Evolutionary conservation across 805 yeast genomes (phyloP).

Genomic region (Nakazawaea holstii): DNA sequence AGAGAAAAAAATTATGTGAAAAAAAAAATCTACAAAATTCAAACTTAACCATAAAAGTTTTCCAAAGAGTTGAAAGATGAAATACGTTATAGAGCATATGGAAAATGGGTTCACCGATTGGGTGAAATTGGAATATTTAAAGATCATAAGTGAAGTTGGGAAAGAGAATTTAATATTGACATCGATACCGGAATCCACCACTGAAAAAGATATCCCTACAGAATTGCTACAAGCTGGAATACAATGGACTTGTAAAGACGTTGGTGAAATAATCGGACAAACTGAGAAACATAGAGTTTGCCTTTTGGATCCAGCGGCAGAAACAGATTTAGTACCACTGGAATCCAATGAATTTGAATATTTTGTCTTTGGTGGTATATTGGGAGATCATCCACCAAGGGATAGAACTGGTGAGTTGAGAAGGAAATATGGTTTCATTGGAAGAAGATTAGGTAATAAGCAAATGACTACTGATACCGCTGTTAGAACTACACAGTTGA

Average conservation of each 20-base stretch:
- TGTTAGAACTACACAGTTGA: constrained; percentile 81
- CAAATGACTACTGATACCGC: constrained; percentile 99
- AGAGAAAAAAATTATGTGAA: not conserved
- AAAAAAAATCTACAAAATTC: no score
- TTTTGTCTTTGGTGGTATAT: constrained; percentile 93
- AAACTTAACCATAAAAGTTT: no score
- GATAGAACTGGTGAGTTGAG: constrained; percentile 92
- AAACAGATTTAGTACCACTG: constrained; percentile 61
- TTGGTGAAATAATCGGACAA: constrained; percentile 43
- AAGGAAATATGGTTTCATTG: constrained; percentile 73
- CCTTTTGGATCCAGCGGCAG: constrained; percentile 85
- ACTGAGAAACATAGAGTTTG: constrained; percentile 54
- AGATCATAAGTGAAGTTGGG: constrained; percentile 82
- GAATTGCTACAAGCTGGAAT: constrained; percentile 55
- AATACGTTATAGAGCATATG: constrained; percentile 95
- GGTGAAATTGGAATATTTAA: constrained; percentile 85
- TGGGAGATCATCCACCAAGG: constrained; percentile 90
- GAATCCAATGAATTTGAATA: constrained; percentile 70
- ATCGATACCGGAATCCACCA: constrained; percentile 64
- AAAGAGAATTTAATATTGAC: constrained; percentile 66
- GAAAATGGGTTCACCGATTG: constrained; percentile 95
- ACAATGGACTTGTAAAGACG: constrained; percentile 78
- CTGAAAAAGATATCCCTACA: constrained; percentile 58
- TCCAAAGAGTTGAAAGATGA: constrained; percentile 40
- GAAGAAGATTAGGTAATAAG: constrained; percentile 78